Conservation (phyloP, 257 asterid species). For the Capsicum rhomboideum region DNA sequence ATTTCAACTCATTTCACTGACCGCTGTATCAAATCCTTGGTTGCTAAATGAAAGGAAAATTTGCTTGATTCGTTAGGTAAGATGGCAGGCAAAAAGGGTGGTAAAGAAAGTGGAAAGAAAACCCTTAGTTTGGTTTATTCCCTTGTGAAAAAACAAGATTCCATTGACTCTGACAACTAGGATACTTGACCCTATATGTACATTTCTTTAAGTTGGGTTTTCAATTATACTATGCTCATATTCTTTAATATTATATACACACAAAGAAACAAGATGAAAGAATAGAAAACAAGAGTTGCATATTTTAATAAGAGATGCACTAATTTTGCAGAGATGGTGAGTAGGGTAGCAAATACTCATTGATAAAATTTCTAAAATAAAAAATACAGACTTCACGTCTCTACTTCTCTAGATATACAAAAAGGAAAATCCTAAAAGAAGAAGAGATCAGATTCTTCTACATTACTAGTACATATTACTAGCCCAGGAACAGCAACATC, state of each 20-base stretch:
- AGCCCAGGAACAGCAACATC: constrained; percentile 5
- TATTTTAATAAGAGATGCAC: not conserved
- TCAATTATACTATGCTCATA: not conserved
- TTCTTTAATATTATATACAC: not conserved
- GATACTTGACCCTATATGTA: not conserved
- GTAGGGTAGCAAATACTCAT: constrained; percentile 7
- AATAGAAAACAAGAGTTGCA: no score
- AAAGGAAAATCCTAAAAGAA: constrained; percentile 1
- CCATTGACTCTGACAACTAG: not conserved
- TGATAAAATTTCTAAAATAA: not conserved
- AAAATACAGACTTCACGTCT: constrained; percentile 15
- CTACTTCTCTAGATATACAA: constrained; percentile 37
- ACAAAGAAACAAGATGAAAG: no score
- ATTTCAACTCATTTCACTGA: not conserved
- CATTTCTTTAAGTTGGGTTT: not conserved
- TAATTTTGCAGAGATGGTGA: not conserved
- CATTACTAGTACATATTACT: not conserved
- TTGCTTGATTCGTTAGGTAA: not conserved
- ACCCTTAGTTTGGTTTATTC: not conserved
- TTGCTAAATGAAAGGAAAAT: not conserved
- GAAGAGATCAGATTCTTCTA: constrained; percentile 3
- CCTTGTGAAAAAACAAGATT: not conserved
- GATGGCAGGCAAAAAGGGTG: not conserved
- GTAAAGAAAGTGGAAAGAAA: not conserved
- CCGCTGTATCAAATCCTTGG: not conserved